Evolutionary conservation across 2,329 filamentous ascomycete genomes (phyloP).

Genomic region (Neonectria ditissima): DNA sequence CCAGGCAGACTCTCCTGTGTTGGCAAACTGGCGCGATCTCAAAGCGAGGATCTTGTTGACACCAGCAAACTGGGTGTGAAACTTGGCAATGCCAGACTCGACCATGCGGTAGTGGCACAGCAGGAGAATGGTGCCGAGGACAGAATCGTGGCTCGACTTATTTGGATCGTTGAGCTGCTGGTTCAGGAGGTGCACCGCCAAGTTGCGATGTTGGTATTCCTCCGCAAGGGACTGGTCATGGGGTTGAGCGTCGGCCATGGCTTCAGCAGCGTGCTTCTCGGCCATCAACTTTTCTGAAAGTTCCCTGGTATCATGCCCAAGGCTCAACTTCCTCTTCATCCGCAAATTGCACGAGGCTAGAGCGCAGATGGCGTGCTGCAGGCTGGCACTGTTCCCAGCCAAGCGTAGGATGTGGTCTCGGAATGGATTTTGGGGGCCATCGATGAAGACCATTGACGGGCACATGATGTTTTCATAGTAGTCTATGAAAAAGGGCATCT

Average conservation of each 20-base stretch:
- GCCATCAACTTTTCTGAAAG: slow-evolving; percentile 60
- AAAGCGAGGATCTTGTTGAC: slow-evolving; percentile 90
- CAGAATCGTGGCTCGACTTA: slow-evolving; percentile 84
- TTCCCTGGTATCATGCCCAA: slow-evolving; percentile 68
- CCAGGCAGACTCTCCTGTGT: slow-evolving; percentile 81
- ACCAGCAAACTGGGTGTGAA: slow-evolving; percentile 92
- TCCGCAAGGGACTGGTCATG: slow-evolving; percentile 79
- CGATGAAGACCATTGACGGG: slow-evolving; percentile 90
- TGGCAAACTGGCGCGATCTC: slow-evolving; percentile 63
- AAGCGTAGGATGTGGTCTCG: slow-evolving; percentile 84
- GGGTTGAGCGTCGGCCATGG: slow-evolving; percentile 59
- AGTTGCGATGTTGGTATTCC: slow-evolving; percentile 82
- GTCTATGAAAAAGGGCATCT: slow-evolving; percentile 89
- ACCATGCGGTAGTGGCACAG: slow-evolving; percentile 94
- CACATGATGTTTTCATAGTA: slow-evolving; percentile 96
- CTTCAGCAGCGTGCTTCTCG: slow-evolving; percentile 59
- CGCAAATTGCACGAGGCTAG: slow-evolving; percentile 89
- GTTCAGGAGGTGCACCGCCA: slow-evolving; percentile 86
- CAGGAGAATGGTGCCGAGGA: slow-evolving; percentile 86
- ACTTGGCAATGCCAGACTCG: slow-evolving; percentile 91
- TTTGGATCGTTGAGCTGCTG: slow-evolving; percentile 81
- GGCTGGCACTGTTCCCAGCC: slow-evolving; percentile 79
- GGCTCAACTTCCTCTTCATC: slow-evolving; percentile 79
- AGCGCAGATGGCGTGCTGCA: slow-evolving; percentile 94
- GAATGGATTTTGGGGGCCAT: slow-evolving; percentile 87